These are phyloP conservation scores for Rosa multiflora DNA, from an alignment of 306 rosid species.

Conservation along the genomic window DNA sequence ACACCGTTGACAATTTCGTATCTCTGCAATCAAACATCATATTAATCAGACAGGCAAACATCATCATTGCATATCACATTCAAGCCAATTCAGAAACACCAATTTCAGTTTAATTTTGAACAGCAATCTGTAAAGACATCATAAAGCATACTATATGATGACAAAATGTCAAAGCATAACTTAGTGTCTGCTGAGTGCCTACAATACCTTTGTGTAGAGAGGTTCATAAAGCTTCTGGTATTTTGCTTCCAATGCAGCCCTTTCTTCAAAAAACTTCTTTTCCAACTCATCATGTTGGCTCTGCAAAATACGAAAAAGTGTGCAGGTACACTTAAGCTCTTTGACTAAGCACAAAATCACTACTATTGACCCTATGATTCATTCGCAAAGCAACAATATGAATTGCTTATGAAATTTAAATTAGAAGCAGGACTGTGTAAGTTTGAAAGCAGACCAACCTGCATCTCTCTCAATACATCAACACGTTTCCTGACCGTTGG, in stretches of 20 bases:
- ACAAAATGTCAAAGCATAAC: not conserved
- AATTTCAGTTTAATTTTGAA: not conserved
- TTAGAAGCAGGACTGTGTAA: not conserved
- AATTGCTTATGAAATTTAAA: not conserved
- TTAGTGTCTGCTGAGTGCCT: not conserved
- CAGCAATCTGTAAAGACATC: not conserved
- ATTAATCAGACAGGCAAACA: conserved; percentile 8
- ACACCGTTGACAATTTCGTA: conserved; percentile 67
- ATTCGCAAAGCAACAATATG: not conserved
- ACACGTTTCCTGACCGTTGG: conserved; percentile 69
- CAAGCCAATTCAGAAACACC: not conserved
- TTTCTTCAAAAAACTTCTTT: conserved; percentile 72
- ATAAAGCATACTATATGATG: not conserved
- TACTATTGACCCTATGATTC: not conserved
- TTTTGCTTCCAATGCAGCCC: conserved; percentile 83
- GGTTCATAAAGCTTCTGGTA: conserved; percentile 75
- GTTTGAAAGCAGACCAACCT: conserved; percentile 35
- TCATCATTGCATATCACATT: conserved; percentile 15
- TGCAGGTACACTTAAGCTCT: not conserved
- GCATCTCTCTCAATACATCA: conserved; percentile 72
- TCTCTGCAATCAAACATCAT: conserved; percentile 48
- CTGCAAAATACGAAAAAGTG: conserved; percentile 25
- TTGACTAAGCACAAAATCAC: not conserved
- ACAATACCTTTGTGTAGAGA: conserved; percentile 57
- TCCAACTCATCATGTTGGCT: conserved; percentile 68